Conservation (phyloP, 1,139 yeast genomes). For the Geotrichum histeridarum region DNA sequence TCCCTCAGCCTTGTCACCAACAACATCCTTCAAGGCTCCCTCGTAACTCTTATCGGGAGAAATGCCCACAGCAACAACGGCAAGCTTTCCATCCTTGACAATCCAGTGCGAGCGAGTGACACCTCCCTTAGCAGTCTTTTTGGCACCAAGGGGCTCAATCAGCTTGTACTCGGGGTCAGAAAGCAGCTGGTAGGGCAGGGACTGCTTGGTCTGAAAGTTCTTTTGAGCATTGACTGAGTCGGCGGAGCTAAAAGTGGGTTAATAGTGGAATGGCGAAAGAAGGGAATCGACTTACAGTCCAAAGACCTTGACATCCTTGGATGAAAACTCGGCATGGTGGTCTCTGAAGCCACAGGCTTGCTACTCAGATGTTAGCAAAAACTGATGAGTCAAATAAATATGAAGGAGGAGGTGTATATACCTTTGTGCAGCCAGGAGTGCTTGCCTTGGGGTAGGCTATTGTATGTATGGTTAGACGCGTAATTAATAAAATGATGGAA, state of each 20-base stretch:
- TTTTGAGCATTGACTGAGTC: conserved; percentile 73
- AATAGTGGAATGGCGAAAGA: neutral
- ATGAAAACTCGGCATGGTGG: conserved; percentile 51
- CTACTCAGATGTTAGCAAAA: conserved; percentile 31
- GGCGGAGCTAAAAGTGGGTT: conserved; percentile 42
- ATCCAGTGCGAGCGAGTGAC: conserved; percentile 87
- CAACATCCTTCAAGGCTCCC: conserved; percentile 43
- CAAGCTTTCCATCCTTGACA: conserved; percentile 69
- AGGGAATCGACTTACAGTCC: conserved; percentile 27
- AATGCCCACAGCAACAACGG: conserved; percentile 57
- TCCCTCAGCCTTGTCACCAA: conserved; percentile 17
- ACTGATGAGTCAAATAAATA: conserved; percentile 30
- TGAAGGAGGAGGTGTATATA: neutral
- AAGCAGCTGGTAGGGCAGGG: conserved; percentile 65
- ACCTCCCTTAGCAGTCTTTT: conserved; percentile 60
- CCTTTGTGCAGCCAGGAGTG: conserved; percentile 79
- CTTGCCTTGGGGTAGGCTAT: conserved; percentile 81
- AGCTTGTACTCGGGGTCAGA: conserved; percentile 70
- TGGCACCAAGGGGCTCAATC: conserved; percentile 75
- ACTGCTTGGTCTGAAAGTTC: conserved; percentile 66
- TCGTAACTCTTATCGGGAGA: conserved; percentile 74
- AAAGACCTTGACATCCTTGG: conserved; percentile 39
- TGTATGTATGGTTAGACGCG: neutral
- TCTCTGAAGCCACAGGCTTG: conserved; percentile 89
- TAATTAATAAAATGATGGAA: neutral